Conservation (phyloP, 345 rosid genomes). For the Gossypium thurberi region DNA sequence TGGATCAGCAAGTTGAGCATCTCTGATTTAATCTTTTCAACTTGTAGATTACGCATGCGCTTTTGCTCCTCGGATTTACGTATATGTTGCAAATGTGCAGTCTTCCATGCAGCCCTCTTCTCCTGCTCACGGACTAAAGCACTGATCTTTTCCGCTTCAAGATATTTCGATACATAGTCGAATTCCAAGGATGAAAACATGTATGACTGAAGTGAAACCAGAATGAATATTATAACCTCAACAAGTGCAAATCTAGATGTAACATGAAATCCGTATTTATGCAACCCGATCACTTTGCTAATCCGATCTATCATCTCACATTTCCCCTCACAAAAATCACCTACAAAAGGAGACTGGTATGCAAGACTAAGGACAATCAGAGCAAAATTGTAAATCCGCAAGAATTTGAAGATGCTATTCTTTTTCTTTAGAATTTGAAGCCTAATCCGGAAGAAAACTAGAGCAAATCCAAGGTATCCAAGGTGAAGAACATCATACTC, state of each 20-base stretch:
- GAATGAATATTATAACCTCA: constrained; percentile 84
- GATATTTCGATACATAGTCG: constrained; percentile 77
- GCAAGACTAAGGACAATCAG: constrained; percentile 83
- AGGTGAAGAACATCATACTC: constrained; percentile 55
- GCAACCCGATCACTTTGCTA: constrained; percentile 78
- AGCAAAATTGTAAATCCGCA: constrained; percentile 86
- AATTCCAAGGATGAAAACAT: constrained; percentile 86
- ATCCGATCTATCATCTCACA: constrained; percentile 47
- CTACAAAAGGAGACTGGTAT: constrained; percentile 86
- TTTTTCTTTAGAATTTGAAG: constrained; percentile 83
- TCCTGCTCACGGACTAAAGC: constrained; percentile 85
- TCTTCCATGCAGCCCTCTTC: constrained; percentile 95
- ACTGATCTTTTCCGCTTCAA: constrained; percentile 90
- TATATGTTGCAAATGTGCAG: constrained; percentile 73
- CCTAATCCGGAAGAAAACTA: constrained; percentile 51
- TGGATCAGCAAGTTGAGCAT: constrained; percentile 86
- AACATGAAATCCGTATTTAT: constrained; percentile 83
- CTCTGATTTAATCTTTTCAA: constrained; percentile 96
- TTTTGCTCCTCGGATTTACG: constrained; percentile 81
- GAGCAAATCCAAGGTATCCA: constrained; percentile 49
- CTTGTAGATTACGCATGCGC: constrained; percentile 73
- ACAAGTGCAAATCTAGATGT: constrained; percentile 88
- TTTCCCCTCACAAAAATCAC: constrained; percentile 52
- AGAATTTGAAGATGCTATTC: constrained; percentile 77
- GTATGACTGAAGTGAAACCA: constrained; percentile 85